Conservation (phyloP, 768 basidiomycete species). For the Boletus reticulatus region DNA sequence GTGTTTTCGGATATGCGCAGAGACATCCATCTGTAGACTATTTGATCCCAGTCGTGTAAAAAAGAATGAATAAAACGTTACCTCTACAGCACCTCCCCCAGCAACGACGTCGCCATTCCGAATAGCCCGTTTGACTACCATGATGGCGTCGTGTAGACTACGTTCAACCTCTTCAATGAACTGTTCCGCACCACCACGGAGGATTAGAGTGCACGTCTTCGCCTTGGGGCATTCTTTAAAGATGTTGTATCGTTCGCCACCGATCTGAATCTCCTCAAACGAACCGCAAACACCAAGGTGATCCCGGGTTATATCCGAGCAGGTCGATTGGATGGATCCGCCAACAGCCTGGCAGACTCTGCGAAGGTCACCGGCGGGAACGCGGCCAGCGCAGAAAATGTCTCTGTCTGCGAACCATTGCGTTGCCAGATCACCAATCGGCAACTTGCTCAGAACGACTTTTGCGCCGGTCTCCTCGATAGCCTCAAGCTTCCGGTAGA, state of each 20-base stretch:
- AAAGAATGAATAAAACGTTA: slow-evolving; percentile 31
- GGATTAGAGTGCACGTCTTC: slow-evolving; percentile 91
- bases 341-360: slow-evolving; percentile 96
- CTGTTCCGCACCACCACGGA: slow-evolving; percentile 96
- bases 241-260: slow-evolving; percentile 94
- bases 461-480: slow-evolving; percentile 96
- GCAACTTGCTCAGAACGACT: slow-evolving; percentile 95
- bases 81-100: slow-evolving; percentile 97
- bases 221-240: slow-evolving; percentile 93
- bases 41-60: not conserved
- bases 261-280: slow-evolving; percentile 95
- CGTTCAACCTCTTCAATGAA: slow-evolving; percentile 99
- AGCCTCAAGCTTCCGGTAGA: slow-evolving; percentile 94
- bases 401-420: slow-evolving; percentile 99
- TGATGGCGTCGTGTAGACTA: slow-evolving; percentile 96
- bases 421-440: slow-evolving; percentile 97
- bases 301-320: slow-evolving; percentile 85
- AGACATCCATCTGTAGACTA: slow-evolving; percentile 85
- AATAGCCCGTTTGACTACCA: slow-evolving; percentile 99
- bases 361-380: slow-evolving; percentile 84
- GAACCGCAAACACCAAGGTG: slow-evolving; percentile 92
- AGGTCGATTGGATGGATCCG: slow-evolving; percentile 92
- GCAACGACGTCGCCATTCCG: slow-evolving; percentile 96
- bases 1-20: slow-evolving; percentile 88
- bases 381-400: slow-evolving; percentile 98